phyloP scores from a whole-genome alignment of 768 basidiomycete species.

The Mycena pura region DNA sequence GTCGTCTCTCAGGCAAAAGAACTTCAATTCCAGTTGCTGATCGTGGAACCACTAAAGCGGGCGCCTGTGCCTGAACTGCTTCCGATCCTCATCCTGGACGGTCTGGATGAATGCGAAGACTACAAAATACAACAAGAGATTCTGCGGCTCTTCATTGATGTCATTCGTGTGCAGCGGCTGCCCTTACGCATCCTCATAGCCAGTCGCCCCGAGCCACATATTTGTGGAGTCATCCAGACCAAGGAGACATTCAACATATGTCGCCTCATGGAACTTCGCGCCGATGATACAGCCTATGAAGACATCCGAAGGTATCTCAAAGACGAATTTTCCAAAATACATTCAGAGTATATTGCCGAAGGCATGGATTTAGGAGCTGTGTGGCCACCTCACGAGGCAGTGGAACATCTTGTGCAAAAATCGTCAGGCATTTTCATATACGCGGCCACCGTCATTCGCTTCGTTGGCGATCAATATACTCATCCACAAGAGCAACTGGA shows the following conservation, averaged over 20 bases:
- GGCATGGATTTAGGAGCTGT: not conserved
- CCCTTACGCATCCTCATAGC: not conserved
- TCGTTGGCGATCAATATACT: not conserved
- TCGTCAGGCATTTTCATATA: conserved; percentile 10
- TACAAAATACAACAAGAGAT: not conserved
- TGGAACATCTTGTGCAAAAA: not conserved
- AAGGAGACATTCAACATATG: not conserved
- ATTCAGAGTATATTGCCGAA: not conserved
- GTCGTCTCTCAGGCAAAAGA: conserved; percentile 14
- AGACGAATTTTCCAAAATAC: not conserved
- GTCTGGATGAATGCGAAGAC: conserved; percentile 7
- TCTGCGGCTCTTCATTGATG: not conserved
- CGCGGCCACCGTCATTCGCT: conserved; percentile 1
- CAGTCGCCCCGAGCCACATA: conserved; percentile 7
- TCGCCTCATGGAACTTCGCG: not conserved
- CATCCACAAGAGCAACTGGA: not conserved
- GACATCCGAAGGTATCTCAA: not conserved
- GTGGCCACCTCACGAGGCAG: not conserved
- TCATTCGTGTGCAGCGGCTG: not conserved
- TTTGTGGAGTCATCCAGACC: not conserved
- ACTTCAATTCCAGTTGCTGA: conserved; percentile 21
- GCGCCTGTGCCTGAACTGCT: not conserved
- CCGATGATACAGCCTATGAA: not conserved
- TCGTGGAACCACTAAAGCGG: conserved; percentile 18
- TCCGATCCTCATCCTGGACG: not conserved